phyloP scores from a whole-genome alignment of 208 protist genomes.

The Acanthamoeba castellanii region DNA sequence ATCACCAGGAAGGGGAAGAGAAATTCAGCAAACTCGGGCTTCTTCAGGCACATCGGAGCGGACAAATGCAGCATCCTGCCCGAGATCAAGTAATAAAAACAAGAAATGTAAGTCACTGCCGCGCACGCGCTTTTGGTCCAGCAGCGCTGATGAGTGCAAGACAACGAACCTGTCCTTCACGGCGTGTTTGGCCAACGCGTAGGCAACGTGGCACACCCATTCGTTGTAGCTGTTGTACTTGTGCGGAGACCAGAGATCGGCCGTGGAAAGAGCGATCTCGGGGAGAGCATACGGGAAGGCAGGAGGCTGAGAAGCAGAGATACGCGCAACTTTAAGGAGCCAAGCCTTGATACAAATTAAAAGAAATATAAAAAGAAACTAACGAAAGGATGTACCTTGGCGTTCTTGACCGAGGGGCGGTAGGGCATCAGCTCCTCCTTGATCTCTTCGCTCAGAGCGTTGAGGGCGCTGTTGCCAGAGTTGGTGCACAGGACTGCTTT shows the following conservation, averaged over 20 bases:
- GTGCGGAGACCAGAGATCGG: conserved; percentile 58
- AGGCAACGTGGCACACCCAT: conserved; percentile 66
- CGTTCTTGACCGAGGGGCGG: conserved; percentile 31
- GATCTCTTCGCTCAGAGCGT: conserved; percentile 25
- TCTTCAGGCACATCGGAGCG: conserved; percentile 68
- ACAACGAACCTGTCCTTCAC: conserved; percentile 27
- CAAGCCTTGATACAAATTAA: not conserved
- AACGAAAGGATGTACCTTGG: not conserved
- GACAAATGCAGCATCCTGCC: conserved; percentile 68
- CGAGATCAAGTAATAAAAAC: not conserved
- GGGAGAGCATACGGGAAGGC: not conserved
- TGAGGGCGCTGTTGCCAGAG: conserved; percentile 29
- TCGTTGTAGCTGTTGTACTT: conserved; percentile 67
- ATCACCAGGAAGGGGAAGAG: conserved; percentile 75
- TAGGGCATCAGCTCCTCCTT: conserved; percentile 70
- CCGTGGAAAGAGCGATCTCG: not conserved
- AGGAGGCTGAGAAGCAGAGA: not conserved
- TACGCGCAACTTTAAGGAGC: not conserved
- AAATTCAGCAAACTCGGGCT: conserved; percentile 75
- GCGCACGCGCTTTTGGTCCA: too few relatives aligned
- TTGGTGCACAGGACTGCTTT: conserved; percentile 64
- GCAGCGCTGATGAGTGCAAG: not conserved
- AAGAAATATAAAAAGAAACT: not conserved
- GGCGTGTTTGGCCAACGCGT: conserved; percentile 3
- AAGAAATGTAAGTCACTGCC: not conserved